Percentiles rank a stretch among this genome's conserved stretches.
Evolutionary conservation across 192 early-diverging fungal genomes (phyloP).

Genomic region (Podochytrium sp.): DNA sequence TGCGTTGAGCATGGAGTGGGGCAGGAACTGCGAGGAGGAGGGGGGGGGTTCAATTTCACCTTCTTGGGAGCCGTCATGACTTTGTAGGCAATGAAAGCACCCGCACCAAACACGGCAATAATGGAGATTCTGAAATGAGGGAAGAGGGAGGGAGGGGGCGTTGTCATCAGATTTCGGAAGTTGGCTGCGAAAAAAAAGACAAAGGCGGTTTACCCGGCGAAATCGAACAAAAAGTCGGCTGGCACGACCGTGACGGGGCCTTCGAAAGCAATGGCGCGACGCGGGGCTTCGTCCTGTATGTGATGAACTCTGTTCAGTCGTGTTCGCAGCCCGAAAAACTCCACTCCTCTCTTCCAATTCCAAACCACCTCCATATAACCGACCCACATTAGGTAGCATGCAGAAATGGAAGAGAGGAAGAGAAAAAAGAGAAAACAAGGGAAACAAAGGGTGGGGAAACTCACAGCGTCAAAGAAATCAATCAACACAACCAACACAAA

Average conservation of each 20-base stretch:
- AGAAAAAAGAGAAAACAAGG: not conserved
- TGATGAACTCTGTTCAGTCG: no score
- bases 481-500: constrained; percentile 30
- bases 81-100: constrained; percentile 21
- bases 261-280: constrained; percentile 29
- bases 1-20: not conserved
- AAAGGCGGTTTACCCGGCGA: constrained; percentile 14
- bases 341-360: no score
- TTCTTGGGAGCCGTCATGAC: not conserved
- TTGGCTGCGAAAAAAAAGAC: not conserved
- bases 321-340: no score
- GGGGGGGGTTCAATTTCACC: not conserved
- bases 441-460: not conserved
- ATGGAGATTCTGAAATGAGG: constrained; percentile 11
- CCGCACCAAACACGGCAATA: constrained; percentile 12
- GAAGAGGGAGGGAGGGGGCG: not conserved
- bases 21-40: not conserved
- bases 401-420: not conserved
- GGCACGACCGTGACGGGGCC: constrained; percentile 24
- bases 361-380: no score
- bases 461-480: constrained; percentile 35
- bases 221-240: constrained; percentile 28
- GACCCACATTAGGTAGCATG: no score
- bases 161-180: not conserved
- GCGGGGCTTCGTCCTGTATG: constrained; percentile 33